These are phyloP conservation scores for Geosmithia putterillii DNA, from an alignment of 2,329 filamentous ascomycete genomes.

Conservation along the genomic window DNA sequence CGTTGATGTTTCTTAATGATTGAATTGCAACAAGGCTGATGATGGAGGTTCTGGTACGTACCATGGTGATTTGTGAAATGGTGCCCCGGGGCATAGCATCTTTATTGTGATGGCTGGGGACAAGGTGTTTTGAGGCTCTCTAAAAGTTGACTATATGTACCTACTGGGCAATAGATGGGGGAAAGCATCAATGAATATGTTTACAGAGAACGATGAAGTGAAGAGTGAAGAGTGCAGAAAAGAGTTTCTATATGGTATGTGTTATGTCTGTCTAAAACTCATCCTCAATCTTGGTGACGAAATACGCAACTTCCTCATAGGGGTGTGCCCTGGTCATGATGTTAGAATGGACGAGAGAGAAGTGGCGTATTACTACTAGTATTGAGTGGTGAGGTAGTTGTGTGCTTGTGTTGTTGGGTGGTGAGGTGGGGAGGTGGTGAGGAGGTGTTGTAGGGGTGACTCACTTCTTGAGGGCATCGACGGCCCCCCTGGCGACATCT, in stretches of 20 bases:
- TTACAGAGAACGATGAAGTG: too few relatives aligned
- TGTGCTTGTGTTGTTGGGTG: conserved; percentile 7
- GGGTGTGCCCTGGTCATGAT: conserved; percentile 27
- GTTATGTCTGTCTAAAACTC: conserved; percentile 16
- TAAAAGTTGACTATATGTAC: background rate
- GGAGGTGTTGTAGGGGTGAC: conserved; percentile 8
- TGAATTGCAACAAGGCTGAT: background rate
- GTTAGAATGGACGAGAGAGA: background rate
- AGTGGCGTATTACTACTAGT: too few relatives aligned
- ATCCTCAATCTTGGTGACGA: conserved; percentile 34
- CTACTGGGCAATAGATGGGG: background rate
- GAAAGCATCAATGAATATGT: too few relatives aligned
- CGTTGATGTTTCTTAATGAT: conserved; percentile 1
- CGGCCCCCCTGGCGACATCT: conserved; percentile 41
- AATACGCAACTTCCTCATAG: conserved; percentile 38
- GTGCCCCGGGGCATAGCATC: too few relatives aligned
- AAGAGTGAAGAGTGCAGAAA: background rate
- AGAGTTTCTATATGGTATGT: background rate
- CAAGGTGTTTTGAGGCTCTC: background rate
- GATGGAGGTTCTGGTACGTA: background rate
- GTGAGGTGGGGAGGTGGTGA: conserved; percentile 7
- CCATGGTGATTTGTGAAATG: too few relatives aligned
- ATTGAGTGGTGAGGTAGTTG: background rate
- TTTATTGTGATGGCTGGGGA: too few relatives aligned
- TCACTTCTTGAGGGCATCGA: conserved; percentile 53